Conservation (phyloP, 306 rosid genomes). For the Astragalus glycyphyllos region DNA sequence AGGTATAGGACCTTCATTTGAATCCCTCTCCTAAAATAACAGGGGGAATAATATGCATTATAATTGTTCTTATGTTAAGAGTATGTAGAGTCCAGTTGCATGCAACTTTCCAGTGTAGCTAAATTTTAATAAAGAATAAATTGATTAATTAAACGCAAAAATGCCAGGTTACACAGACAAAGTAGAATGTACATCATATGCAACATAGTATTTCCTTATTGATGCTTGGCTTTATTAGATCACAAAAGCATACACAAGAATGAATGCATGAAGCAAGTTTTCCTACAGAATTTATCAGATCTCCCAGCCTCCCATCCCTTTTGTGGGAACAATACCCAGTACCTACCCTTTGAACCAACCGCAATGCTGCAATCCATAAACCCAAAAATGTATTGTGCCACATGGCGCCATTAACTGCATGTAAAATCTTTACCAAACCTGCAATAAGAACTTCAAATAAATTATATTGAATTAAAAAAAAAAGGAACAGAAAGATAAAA, state of each 20-base stretch:
- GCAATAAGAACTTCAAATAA: conserved; percentile 52
- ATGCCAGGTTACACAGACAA: conserved; percentile 28
- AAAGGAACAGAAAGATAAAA: background rate
- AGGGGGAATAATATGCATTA: conserved; percentile 6
- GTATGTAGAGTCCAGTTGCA: conserved; percentile 33
- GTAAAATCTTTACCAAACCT: conserved; percentile 86
- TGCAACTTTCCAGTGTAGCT: conserved; percentile 29
- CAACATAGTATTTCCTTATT: conserved; percentile 33
- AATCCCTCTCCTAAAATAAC: conserved; percentile 76
- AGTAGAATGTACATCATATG: conserved; percentile 30
- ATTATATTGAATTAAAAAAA: conserved; percentile 8
- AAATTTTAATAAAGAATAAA: conserved; percentile 4
- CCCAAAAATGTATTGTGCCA: conserved; percentile 90
- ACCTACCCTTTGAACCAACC: conserved; percentile 92
- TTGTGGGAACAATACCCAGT: conserved; percentile 42
- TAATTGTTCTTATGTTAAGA: background rate
- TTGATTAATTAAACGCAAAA: conserved; percentile 28
- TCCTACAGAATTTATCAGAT: conserved; percentile 30
- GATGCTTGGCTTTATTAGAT: conserved; percentile 5
- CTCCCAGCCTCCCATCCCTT: conserved; percentile 27
- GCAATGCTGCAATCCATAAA: conserved; percentile 88
- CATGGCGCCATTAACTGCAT: conserved; percentile 67
- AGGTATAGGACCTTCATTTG: conserved; percentile 77
- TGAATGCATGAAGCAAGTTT: conserved; percentile 32
- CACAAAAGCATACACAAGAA: conserved; percentile 32